Conservation (phyloP, 257 asterid species). For the Solanum stenotomum region DNA sequence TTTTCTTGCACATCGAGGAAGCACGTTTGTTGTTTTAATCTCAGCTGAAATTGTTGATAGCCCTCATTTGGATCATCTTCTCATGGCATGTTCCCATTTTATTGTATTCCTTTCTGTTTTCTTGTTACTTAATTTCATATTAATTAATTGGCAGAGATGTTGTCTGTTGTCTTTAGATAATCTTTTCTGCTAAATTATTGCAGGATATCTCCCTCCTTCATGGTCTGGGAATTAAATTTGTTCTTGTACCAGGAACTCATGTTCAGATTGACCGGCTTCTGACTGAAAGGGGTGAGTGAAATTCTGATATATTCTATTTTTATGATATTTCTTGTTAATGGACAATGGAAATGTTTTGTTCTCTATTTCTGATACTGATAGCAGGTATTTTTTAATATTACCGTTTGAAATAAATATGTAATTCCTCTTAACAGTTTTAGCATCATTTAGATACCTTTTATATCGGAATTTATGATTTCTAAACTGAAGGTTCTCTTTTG, state of each 20-base stretch:
- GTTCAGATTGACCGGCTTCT: constrained; percentile 82
- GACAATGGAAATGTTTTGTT: background rate
- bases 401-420: background rate
- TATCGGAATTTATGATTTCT: background rate
- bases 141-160: background rate
- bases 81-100: constrained; percentile 49
- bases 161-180: background rate
- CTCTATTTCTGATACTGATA: background rate
- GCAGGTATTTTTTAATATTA: background rate
- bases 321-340: background rate
- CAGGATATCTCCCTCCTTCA: constrained; percentile 94
- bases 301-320: background rate
- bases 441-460: background rate
- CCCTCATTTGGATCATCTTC: constrained; percentile 60
- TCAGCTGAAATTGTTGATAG: constrained; percentile 84
- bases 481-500: background rate
- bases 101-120: background rate
- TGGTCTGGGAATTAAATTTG: constrained; percentile 90
- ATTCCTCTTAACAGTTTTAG: background rate
- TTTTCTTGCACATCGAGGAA: constrained; percentile 82
- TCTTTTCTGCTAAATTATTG: background rate
- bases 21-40: constrained; percentile 77
- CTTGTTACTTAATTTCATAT: background rate
- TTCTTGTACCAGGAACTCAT: constrained; percentile 93
- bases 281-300: constrained; percentile 53